Conservation (phyloP, 2,329 filamentous ascomycete species). For the Penicillium concentricum region DNA sequence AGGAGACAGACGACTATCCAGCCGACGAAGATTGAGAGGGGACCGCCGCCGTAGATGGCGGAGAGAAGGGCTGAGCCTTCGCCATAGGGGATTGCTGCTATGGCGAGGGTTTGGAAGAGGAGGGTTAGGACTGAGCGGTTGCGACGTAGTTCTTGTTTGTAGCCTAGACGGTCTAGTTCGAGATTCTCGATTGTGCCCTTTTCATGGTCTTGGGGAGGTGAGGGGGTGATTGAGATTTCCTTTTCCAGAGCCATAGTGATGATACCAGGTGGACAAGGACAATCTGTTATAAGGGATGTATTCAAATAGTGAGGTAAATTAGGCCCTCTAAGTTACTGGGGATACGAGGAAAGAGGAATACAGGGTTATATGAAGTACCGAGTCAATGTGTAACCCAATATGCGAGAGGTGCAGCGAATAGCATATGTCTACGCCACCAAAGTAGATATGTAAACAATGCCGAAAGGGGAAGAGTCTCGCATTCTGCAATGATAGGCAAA, state of each 20-base stretch:
- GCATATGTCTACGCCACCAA: neutral
- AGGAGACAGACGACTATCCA: conserved; percentile 56
- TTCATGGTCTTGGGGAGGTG: conserved; percentile 11
- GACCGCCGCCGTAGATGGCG: conserved; percentile 49
- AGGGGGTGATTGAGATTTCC: neutral
- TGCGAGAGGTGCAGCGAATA: neutral
- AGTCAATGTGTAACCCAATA: neutral
- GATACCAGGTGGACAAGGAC: neutral
- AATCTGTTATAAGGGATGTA: no score
- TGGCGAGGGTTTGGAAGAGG: conserved; percentile 61
- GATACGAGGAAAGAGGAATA: neutral
- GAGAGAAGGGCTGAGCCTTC: conserved; percentile 41
- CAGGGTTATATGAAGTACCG: neutral
- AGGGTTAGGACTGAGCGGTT: conserved; percentile 62
- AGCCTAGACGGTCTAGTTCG: conserved; percentile 51
- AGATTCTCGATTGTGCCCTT: conserved; percentile 25
- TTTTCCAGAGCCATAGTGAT: conserved; percentile 1
- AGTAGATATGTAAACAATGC: neutral
- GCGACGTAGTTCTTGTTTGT: conserved; percentile 56
- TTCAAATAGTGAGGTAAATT: neutral
- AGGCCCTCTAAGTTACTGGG: neutral
- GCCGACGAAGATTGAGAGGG: conserved; percentile 57
- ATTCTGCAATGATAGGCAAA: neutral
- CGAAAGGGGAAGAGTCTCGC: neutral
- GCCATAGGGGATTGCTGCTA: conserved; percentile 60